These are phyloP conservation scores for Xylaria scruposa DNA, from an alignment of 495 filamentous ascomycete species.

Conservation along the genomic window DNA sequence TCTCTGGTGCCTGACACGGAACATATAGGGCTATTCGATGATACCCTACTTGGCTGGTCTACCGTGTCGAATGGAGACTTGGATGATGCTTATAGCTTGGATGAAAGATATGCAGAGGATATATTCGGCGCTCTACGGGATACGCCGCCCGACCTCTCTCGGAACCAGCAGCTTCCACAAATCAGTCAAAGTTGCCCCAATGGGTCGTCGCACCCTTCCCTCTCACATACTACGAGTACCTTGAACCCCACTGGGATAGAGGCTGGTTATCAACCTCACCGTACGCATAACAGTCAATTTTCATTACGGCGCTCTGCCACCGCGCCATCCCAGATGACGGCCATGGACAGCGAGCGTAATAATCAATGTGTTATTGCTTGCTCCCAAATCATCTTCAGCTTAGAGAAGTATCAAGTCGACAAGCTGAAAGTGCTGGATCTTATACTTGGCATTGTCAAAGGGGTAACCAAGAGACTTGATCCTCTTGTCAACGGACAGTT, in stretches of 20 bases:
- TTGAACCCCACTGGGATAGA: neutral
- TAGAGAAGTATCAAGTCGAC: neutral
- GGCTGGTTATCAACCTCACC: neutral
- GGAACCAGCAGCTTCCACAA: neutral
- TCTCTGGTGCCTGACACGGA: neutral
- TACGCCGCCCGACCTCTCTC: neutral
- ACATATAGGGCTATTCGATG: neutral
- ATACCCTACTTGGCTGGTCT: constrained; percentile 2
- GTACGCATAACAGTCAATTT: constrained; percentile 3
- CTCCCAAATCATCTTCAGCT: constrained; percentile 9
- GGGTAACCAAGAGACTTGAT: neutral
- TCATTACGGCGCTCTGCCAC: neutral
- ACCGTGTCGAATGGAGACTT: neutral
- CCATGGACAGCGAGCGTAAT: neutral
- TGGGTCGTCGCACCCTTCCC: neutral
- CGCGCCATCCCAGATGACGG: constrained; percentile 2
- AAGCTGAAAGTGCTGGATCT: constrained; percentile 9
- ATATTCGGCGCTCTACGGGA: neutral
- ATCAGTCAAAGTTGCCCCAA: constrained; percentile 5
- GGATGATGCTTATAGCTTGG: neutral
- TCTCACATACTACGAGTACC: constrained; percentile 1
- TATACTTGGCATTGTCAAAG: constrained; percentile 6
- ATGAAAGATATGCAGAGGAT: constrained; percentile 3
- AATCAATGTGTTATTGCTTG: constrained; percentile 3
- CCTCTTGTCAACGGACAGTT: constrained; percentile 10